Evolutionary conservation across 495 filamentous ascomycete genomes (phyloP).

Genomic region (Cercophora scortea): DNA sequence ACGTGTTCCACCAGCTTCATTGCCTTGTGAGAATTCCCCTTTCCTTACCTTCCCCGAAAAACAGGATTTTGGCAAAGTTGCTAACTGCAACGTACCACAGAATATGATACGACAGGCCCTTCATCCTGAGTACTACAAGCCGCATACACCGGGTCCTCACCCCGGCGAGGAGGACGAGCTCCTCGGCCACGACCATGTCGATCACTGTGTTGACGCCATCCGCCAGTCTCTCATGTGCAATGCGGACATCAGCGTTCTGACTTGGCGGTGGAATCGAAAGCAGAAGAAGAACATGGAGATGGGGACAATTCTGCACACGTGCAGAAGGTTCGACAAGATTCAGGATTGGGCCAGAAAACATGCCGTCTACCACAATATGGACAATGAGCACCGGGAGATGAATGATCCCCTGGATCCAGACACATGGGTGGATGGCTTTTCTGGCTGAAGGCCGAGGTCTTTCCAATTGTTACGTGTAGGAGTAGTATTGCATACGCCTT

Average conservation of each 20-base stretch:
- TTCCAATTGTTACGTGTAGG: too few relatives aligned
- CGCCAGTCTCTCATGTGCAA: neutral
- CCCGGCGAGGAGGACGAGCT: neutral
- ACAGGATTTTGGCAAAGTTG: neutral
- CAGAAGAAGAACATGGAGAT: neutral
- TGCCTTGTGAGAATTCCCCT: neutral
- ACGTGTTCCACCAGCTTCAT: neutral
- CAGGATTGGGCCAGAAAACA: neutral
- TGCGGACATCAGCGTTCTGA: neutral
- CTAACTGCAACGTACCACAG: neutral
- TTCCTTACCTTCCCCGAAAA: neutral
- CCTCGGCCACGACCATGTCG: neutral
- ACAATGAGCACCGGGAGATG: neutral
- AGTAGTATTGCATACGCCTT: too few relatives aligned
- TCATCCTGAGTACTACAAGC: neutral
- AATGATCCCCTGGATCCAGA: neutral
- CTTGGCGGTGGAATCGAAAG: neutral
- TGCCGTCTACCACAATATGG: neutral
- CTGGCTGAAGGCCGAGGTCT: neutral
- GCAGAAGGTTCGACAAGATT: neutral
- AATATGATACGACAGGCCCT: neutral
- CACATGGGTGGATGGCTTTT: neutral
- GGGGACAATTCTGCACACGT: neutral
- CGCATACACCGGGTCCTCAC: neutral
- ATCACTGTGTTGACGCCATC: neutral